Percentiles rank a stretch among this genome's conserved stretches.
These are phyloP conservation scores for Phytophthora nicotianae DNA, from an alignment of 352 stramenopile genomes.

Conservation along the genomic window DNA sequence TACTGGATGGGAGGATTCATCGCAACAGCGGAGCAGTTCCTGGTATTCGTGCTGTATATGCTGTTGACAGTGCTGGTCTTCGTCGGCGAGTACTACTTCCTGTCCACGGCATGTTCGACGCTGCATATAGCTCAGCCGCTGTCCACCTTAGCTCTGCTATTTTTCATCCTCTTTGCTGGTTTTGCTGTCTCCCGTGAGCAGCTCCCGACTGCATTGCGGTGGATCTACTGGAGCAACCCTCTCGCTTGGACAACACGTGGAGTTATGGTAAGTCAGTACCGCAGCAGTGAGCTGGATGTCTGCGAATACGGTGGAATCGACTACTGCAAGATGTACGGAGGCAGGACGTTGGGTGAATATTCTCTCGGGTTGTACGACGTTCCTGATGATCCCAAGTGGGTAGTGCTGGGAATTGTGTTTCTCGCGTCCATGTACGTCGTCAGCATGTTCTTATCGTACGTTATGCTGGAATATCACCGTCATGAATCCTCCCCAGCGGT, in stretches of 20 bases:
- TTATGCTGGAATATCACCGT: conserved; percentile 44
- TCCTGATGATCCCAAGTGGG: conserved; percentile 42
- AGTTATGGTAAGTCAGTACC: conserved; percentile 54
- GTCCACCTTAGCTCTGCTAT: conserved; percentile 44
- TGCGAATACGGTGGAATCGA: conserved; percentile 46
- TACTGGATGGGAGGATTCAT: conserved; percentile 83
- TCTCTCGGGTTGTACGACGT: conserved; percentile 47
- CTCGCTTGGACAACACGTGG: conserved; percentile 50
- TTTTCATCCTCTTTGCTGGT: conserved; percentile 56
- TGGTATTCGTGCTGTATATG: conserved; percentile 54
- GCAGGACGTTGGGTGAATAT: conserved; percentile 41
- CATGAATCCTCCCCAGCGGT: conserved; percentile 27
- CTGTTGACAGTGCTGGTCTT: conserved; percentile 57
- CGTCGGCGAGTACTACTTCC: conserved; percentile 47
- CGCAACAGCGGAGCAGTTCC: conserved; percentile 23
- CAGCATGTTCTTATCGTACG: conserved; percentile 40
- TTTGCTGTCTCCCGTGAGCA: conserved; percentile 48
- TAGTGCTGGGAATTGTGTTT: conserved; percentile 40
- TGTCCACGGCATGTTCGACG: conserved; percentile 36
- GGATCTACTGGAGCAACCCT: conserved; percentile 72
- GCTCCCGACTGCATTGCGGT: conserved; percentile 42
- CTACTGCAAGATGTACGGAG: conserved; percentile 44
- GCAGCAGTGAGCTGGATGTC: conserved; percentile 33
- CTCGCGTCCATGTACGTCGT: conserved; percentile 32
- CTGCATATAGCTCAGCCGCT: conserved; percentile 51